Conservation (phyloP, 2,329 filamentous ascomycete species). For the Iodosphaeria phyllophila region DNA sequence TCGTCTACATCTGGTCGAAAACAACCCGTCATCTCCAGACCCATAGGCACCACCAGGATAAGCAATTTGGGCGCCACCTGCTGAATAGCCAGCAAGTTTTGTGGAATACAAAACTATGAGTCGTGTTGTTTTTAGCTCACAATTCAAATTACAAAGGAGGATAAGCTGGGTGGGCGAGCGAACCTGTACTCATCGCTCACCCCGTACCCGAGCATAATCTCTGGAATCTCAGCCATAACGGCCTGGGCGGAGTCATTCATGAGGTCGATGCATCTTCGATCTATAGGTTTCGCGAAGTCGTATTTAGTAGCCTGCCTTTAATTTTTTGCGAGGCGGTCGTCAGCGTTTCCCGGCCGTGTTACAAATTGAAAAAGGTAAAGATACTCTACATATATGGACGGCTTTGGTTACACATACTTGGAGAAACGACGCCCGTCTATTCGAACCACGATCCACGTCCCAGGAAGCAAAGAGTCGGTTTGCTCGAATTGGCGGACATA, state of each 20-base stretch:
- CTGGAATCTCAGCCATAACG: slow-evolving; percentile 66
- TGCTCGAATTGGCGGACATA: slow-evolving; percentile 88
- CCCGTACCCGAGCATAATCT: slow-evolving; percentile 77
- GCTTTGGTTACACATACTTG: slow-evolving; percentile 54
- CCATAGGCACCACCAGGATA: neutral
- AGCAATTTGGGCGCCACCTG: slow-evolving; percentile 34
- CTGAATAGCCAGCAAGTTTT: slow-evolving; percentile 72
- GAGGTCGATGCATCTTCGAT: slow-evolving; percentile 66
- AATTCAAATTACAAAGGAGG: neutral
- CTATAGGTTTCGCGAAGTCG: slow-evolving; percentile 81
- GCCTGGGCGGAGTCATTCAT: slow-evolving; percentile 89
- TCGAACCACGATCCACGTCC: slow-evolving; percentile 89
- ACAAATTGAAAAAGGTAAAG: no score
- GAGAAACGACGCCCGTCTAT: slow-evolving; percentile 91
- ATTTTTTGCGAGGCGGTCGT: no score
- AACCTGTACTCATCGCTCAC: slow-evolving; percentile 87
- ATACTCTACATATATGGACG: no score
- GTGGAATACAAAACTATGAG: slow-evolving; percentile 65
- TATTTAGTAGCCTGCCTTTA: slow-evolving; percentile 69
- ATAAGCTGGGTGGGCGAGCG: neutral
- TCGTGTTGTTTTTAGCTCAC: slow-evolving; percentile 2
- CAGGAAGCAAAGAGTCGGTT: slow-evolving; percentile 59
- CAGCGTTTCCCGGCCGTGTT: slow-evolving; percentile 6
- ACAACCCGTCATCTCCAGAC: no score
- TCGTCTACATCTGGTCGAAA: no score